Evolutionary conservation across 2,329 filamentous ascomycete genomes (phyloP), one percentile per base, ranked within the genome.

Genomic region (Alternaria viburni): DNA sequence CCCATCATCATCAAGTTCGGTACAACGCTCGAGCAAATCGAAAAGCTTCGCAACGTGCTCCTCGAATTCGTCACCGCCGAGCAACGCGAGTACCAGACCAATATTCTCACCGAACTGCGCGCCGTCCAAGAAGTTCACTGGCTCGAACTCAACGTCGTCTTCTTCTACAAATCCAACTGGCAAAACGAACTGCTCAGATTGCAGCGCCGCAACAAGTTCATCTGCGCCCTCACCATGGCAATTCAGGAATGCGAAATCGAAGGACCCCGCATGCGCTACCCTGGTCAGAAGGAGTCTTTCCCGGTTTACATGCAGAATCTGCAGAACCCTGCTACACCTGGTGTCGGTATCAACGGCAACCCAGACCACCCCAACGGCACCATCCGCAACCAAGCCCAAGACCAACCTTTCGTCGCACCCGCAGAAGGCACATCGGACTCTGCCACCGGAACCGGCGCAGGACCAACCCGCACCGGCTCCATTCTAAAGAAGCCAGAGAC

Each of bases 131-230:
- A 97, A 72, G 92, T 93, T 36, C 93, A 95, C 77, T 92, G 91
- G 6, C 90, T 97, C 74, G 93, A 90, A 5, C 86, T 97, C 74
- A 97, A 97, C 80, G 89, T 98, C 60, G 90, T 97, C 74, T 97
- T 97, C 84, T 97, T 97, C 84, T 97, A 97, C 86, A 97, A 97
- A 80, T 93, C 91, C 62, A 97, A 95, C 79, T 97, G 92, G 88
- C 95, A 98, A 78, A 97, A 97, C 77, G 95, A 98, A 77, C 85
- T 96, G 47, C 85, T 97, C 23, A 93, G 95, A 82, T 87, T 98
- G 3, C 92, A 91, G 71, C 89, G 95, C 17, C 92, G 96, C 73
- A 97, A 97, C 85, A 96, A 94, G 77, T 97, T 98, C 80, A 93
- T 96, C 69, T 93, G 91, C 67, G 93, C 96, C 65, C 84, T 98